A percentile compares a stretch with the other conserved stretches of the same genome.
Conservation (phyloP, 208 protist species). For the Polymyxa betae region DNA sequence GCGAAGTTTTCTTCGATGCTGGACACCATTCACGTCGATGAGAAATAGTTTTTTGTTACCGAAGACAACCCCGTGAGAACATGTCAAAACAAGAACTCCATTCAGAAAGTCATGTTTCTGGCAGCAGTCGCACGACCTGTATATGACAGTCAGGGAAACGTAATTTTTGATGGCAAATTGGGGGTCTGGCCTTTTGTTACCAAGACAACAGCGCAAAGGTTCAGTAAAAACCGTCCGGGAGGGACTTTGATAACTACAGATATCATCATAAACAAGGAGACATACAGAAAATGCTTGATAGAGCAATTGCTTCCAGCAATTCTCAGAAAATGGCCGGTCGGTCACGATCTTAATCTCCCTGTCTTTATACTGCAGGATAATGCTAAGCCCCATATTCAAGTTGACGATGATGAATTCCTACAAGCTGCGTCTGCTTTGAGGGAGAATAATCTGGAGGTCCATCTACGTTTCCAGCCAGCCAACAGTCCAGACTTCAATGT, state of each 20-base stretch:
- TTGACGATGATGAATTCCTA: not conserved
- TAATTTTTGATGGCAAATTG: not conserved
- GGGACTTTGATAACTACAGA: not conserved
- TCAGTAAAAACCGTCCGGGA: not conserved
- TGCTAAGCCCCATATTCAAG: slow-evolving; percentile 9
- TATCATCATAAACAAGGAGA: not conserved
- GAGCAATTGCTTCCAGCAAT: not conserved
- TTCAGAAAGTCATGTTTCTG: not conserved
- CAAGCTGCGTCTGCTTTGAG: not conserved
- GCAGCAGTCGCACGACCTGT: not conserved
- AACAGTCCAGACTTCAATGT: slow-evolving; percentile 47
- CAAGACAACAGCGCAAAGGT: not conserved
- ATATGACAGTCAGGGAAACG: not conserved
- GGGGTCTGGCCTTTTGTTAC: not conserved
- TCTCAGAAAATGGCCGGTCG: not conserved
- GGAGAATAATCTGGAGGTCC: not conserved
- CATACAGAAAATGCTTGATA: not conserved
- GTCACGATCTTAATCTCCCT: not conserved
- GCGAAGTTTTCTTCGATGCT: not conserved
- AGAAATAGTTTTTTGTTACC: not conserved
- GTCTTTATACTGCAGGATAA: slow-evolving; percentile 37
- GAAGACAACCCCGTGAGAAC: not conserved
- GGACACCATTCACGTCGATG: not conserved
- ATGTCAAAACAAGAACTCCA: not conserved
- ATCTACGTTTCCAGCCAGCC: not conserved